phyloP scores from a whole-genome alignment of 2,329 filamentous ascomycete genomes.

The Pseudocercospora ulei region DNA sequence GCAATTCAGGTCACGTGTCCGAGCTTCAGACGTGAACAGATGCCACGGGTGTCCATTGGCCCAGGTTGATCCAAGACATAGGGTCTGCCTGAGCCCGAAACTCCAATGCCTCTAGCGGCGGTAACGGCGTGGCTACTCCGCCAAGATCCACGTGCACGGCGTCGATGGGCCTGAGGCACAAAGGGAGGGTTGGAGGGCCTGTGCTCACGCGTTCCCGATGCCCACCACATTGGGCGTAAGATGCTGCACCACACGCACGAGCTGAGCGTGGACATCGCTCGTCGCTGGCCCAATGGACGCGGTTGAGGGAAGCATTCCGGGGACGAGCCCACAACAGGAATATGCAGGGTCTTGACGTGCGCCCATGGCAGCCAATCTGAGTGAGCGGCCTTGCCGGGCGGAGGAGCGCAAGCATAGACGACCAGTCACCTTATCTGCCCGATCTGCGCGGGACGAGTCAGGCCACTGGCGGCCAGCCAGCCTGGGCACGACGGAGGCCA shows the following conservation, averaged over 20 bases:
- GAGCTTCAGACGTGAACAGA: constrained; percentile 7
- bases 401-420: constrained; percentile 28
- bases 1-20: constrained; percentile 19
- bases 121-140: constrained; percentile 2
- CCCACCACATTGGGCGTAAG: constrained; percentile 2
- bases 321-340: constrained; percentile 7
- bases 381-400: constrained; percentile 15
- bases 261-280: constrained; percentile 10
- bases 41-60: constrained; percentile 1
- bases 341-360: constrained; percentile 12
- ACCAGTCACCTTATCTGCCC: constrained; percentile 44
- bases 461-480: constrained; percentile 16
- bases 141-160: constrained; percentile 3
- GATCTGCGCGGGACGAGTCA: constrained; percentile 35
- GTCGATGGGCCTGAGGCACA: constrained; percentile 5
- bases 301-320: constrained; percentile 10
- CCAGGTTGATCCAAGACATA: not conserved
- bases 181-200: constrained; percentile 3
- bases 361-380: constrained; percentile 4
- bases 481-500: constrained; percentile 20
- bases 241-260: constrained; percentile 14
- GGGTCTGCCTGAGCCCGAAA: constrained; percentile 8
- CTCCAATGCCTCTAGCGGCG: constrained; percentile 5
- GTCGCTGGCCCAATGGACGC: constrained; percentile 14
- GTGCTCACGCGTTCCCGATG: constrained; percentile 9